These are phyloP conservation scores for Alternaria ventricosa DNA, from an alignment of 2,329 filamentous ascomycete genomes.

Conservation along the genomic window DNA sequence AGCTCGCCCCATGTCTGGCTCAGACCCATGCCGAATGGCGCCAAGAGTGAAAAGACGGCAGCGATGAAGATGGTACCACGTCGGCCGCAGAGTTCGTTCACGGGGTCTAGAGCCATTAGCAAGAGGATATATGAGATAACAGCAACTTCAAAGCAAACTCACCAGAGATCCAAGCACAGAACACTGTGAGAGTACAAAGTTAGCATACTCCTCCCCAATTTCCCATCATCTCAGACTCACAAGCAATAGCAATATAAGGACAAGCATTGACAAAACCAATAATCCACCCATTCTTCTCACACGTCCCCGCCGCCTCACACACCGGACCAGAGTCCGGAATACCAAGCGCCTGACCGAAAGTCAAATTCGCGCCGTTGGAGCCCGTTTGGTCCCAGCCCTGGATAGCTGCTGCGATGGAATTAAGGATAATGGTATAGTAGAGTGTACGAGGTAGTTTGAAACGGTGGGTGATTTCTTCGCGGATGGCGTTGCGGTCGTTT, in stretches of 20 bases:
- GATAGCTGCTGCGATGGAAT: constrained; percentile 73
- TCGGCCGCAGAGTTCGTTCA: constrained; percentile 41
- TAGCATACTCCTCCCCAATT: not conserved
- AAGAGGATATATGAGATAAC: not conserved
- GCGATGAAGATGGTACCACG: constrained; percentile 45
- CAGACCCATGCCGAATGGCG: constrained; percentile 45
- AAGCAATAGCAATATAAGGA: constrained; percentile 39
- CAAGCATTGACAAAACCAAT: constrained; percentile 43
- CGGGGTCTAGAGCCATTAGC: constrained; percentile 20
- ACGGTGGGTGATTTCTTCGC: constrained; percentile 68
- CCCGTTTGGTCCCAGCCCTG: constrained; percentile 69
- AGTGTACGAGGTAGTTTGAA: constrained; percentile 65
- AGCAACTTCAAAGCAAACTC: not conserved
- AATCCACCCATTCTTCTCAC: constrained; percentile 42
- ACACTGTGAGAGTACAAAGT: constrained; percentile 8
- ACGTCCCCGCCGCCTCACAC: constrained; percentile 33
- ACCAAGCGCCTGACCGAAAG: constrained; percentile 57
- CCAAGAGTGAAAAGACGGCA: constrained; percentile 43
- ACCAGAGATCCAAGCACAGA: constrained; percentile 32
- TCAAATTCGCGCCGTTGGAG: constrained; percentile 61
- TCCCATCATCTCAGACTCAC: not conserved
- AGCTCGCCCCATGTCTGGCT: constrained; percentile 51
- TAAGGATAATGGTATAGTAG: constrained; percentile 70
- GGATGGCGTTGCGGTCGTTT: constrained; percentile 65
- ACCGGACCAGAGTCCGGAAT: constrained; percentile 34